Conservation (phyloP, 2,329 filamentous ascomycete species). For the Colletotrichum ledebouriae region DNA sequence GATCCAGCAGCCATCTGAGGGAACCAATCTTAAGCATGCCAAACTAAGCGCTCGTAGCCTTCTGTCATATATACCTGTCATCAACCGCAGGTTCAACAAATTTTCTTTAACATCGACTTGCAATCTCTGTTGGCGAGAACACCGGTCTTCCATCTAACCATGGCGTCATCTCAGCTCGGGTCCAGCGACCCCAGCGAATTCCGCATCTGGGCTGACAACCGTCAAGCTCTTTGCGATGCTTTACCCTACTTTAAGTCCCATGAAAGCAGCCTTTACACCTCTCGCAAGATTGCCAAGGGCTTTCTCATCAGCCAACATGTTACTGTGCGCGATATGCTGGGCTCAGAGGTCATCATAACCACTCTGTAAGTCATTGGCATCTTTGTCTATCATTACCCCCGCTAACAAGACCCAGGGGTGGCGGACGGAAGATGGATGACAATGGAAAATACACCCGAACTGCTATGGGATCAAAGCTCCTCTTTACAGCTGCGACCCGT, state of each 20-base stretch:
- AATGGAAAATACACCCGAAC: conserved; percentile 59
- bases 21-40: no score
- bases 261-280: conserved; percentile 70
- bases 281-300: conserved; percentile 62
- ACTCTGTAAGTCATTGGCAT: conserved; percentile 62
- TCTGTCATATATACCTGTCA: no score
- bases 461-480: conserved; percentile 57
- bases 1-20: no score
- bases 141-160: no score
- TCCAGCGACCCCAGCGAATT: no score
- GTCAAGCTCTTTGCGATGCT: conserved; percentile 74
- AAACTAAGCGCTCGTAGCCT: no score
- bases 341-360: conserved; percentile 73
- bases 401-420: conserved; percentile 60
- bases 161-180: background rate
- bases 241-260: conserved; percentile 73
- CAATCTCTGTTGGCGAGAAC: no score
- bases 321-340: conserved; percentile 69
- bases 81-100: no score
- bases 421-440: conserved; percentile 62
- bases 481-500: conserved; percentile 57
- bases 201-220: conserved; percentile 65
- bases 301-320: conserved; percentile 71
- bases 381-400: background rate
- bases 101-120: no score